These are phyloP conservation scores for Phalaenopsis hybrid DNA, from an alignment of 116 monocot species.

Conservation along the genomic window DNA sequence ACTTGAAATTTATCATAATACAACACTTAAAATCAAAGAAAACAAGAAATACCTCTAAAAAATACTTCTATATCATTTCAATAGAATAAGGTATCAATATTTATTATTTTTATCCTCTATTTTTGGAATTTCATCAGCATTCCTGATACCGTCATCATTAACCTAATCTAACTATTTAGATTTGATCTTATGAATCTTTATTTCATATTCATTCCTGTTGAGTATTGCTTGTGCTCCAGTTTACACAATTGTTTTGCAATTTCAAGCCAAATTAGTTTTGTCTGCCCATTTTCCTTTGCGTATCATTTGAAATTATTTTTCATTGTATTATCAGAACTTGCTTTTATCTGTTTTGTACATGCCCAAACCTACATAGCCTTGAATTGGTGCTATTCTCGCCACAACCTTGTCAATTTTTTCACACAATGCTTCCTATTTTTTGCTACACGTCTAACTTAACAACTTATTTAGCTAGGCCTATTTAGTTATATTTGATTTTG, in stretches of 20 bases:
- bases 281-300: neutral
- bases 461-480: neutral
- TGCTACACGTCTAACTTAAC: neutral
- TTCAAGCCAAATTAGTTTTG: neutral
- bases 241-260: neutral
- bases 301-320: neutral
- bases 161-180: neutral
- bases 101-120: neutral
- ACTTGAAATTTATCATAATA: no score
- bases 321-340: neutral
- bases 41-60: neutral
- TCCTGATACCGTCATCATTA: neutral
- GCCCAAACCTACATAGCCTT: neutral
- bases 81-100: neutral
- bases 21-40: neutral
- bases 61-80: neutral
- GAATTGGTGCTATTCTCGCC: neutral
- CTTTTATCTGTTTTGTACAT: neutral
- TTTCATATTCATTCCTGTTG: neutral
- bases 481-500: neutral
- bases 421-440: neutral
- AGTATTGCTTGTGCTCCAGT: neutral
- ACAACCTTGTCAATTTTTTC: neutral
- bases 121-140: neutral
- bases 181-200: neutral